Evolutionary conservation across 768 basidiomycete genomes (phyloP).

Genomic region (Pholiota microspora): DNA sequence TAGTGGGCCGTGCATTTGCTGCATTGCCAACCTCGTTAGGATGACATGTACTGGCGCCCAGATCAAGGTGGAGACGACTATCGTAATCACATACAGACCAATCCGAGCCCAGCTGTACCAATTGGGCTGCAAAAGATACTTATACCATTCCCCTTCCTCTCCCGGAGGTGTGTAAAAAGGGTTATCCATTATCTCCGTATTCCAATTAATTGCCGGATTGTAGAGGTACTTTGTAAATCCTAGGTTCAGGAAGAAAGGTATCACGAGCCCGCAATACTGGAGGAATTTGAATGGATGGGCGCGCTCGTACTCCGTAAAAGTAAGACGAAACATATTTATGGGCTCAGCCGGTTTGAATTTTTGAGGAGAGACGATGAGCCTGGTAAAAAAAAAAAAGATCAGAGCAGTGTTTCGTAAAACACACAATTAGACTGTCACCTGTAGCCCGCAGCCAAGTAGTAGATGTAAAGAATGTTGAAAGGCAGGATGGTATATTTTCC

Average conservation of each 20-base stretch:
- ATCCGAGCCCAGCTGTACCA: constrained; percentile 1
- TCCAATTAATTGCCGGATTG: background rate
- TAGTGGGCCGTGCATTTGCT: constrained; percentile 7
- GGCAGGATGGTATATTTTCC: constrained; percentile 3
- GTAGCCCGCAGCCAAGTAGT: constrained; percentile 9
- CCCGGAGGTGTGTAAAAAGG: constrained; percentile 6
- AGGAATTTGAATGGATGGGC: constrained; percentile 3
- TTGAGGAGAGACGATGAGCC: constrained; percentile 11
- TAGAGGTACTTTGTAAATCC: background rate
- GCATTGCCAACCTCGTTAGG: constrained; percentile 13
- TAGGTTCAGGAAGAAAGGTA: constrained; percentile 6
- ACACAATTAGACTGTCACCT: constrained; percentile 4
- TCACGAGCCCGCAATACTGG: constrained; percentile 4
- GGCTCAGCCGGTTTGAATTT: constrained; percentile 8
- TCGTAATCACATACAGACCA: background rate
- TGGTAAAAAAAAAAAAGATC: background rate
- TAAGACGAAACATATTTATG: constrained; percentile 6
- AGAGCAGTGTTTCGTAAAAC: background rate
- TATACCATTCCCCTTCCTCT: background rate
- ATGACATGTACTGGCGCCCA: constrained; percentile 13
- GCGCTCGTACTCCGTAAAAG: constrained; percentile 14
- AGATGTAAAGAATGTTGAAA: constrained; percentile 9
- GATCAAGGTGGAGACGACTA: background rate
- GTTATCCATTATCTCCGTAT: background rate
- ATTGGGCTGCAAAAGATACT: constrained; percentile 1